Percentiles rank a stretch among this genome's conserved stretches.
Conservation (phyloP, 805 yeast species). For the Zygosaccharomyces rouxii region DNA sequence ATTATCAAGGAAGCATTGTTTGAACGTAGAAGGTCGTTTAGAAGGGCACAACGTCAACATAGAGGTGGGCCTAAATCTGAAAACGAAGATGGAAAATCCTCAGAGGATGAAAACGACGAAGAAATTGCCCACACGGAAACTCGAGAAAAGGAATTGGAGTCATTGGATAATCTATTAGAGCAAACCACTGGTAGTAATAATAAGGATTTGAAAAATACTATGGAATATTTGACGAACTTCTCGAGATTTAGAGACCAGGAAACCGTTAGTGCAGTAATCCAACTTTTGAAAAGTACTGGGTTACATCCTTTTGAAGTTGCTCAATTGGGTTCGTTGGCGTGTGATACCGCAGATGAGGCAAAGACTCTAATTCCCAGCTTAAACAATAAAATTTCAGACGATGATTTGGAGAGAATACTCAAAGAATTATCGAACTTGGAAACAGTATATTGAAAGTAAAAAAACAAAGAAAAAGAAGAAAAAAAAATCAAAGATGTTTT, state of each 20-base stretch:
- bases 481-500: background rate
- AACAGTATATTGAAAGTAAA: slow-evolving; percentile 35
- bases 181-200: slow-evolving; percentile 60
- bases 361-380: slow-evolving; percentile 89
- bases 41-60: slow-evolving; percentile 28
- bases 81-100: slow-evolving; percentile 14
- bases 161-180: slow-evolving; percentile 32
- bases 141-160: slow-evolving; percentile 40
- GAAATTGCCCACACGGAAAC: slow-evolving; percentile 44
- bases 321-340: slow-evolving; percentile 79
- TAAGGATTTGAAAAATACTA: slow-evolving; percentile 86
- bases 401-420: slow-evolving; percentile 78
- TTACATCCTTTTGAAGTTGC: slow-evolving; percentile 96
- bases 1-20: slow-evolving; percentile 85
- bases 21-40: slow-evolving; percentile 59
- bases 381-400: slow-evolving; percentile 72
- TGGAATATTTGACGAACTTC: slow-evolving; percentile 79
- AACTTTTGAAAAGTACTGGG: slow-evolving; percentile 64
- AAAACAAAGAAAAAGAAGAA: background rate
- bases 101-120: slow-evolving; percentile 28
- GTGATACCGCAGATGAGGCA: slow-evolving; percentile 97
- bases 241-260: slow-evolving; percentile 89
- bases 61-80: slow-evolving; percentile 27
- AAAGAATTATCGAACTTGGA: slow-evolving; percentile 77
- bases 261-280: slow-evolving; percentile 90